phyloP scores from a whole-genome alignment of 2,329 filamentous ascomycete genomes.

The Cytospora mali region DNA sequence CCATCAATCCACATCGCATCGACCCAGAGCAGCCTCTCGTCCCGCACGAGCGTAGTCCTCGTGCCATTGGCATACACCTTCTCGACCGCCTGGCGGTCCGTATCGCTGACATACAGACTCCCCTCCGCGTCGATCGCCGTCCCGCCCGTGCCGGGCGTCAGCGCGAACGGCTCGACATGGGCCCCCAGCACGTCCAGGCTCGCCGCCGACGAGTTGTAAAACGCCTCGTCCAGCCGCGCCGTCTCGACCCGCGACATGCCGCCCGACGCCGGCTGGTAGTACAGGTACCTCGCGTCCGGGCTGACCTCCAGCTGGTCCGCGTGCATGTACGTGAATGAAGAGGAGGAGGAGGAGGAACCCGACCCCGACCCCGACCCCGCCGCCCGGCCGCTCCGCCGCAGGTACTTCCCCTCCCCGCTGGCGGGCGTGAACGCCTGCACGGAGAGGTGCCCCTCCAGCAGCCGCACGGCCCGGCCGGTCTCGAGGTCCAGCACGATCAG shows the following conservation, averaged over 20 bases:
- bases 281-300: conserved; percentile 17
- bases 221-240: conserved; percentile 1
- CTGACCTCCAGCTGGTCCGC: conserved; percentile 28
- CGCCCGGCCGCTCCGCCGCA: neutral
- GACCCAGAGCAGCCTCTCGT: conserved; percentile 26
- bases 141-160: conserved; percentile 22
- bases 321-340: neutral
- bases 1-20: conserved; percentile 26
- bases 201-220: conserved; percentile 25
- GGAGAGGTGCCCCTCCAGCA: conserved; percentile 23
- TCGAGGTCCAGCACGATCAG: conserved; percentile 25
- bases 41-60: conserved; percentile 14
- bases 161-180: conserved; percentile 21
- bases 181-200: neutral
- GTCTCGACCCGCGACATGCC: conserved; percentile 24
- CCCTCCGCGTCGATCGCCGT: conserved; percentile 26
- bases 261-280: conserved; percentile 23
- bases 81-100: conserved; percentile 23
- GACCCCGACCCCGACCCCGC: too few relatives aligned
- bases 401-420: conserved; percentile 14
- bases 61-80: conserved; percentile 26
- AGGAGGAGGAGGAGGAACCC: too few relatives aligned
- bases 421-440: conserved; percentile 16
- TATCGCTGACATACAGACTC: conserved; percentile 21
- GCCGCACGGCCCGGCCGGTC: conserved; percentile 14